Evolutionary conservation across 371 early-diverging fungal species (phyloP), one percentile per base, ranked within the genome.

Genomic region (Fennellomyces sp.): DNA sequence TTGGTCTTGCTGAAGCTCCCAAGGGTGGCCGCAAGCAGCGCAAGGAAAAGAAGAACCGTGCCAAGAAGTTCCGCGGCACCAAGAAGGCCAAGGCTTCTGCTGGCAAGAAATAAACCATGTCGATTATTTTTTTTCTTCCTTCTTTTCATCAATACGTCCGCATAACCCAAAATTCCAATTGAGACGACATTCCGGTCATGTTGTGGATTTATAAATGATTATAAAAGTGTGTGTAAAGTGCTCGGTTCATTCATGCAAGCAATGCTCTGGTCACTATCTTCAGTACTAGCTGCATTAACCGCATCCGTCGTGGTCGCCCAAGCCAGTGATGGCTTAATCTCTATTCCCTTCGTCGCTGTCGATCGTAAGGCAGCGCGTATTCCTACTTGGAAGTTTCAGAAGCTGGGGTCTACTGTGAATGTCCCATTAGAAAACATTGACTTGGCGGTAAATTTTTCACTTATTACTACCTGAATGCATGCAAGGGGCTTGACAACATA

Each of bases 31-130:
- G 99, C 80, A 98, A 97, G 92, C 97, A 97, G 84, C 93, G 95
- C 77, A 98, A 96, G 92, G 97, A 97, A 85, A 89, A 92, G 84
- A 97, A 98, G 95, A 98, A 97, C 97, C 91, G 99, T 73, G 84
- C 88, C 81, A 97, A 97, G 95, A 98, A 97, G 91, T 84, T 95
- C 91, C 90, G 96, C 66, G 98, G 98, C 76, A 94, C 94, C 81
- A 91, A 90, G 84, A 98, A 97, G 93, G 84, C 89, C 80, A 96
- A 94, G 90, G 89, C 85, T 60, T 69, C 79, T 63, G 54, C 66
- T 64, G 74, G 68, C 70, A 73, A 73, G 70, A 73, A 73, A 67
- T 73, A 73, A 65, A 21, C 25, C 4, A 30, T 51, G 23, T 29
- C 29, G 1, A 51, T 49, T 17, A 25, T 17, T n/a, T 17, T 7